phyloP scores from a whole-genome alignment of 495 filamentous ascomycete genomes.

The Cladorrhinum samala region DNA sequence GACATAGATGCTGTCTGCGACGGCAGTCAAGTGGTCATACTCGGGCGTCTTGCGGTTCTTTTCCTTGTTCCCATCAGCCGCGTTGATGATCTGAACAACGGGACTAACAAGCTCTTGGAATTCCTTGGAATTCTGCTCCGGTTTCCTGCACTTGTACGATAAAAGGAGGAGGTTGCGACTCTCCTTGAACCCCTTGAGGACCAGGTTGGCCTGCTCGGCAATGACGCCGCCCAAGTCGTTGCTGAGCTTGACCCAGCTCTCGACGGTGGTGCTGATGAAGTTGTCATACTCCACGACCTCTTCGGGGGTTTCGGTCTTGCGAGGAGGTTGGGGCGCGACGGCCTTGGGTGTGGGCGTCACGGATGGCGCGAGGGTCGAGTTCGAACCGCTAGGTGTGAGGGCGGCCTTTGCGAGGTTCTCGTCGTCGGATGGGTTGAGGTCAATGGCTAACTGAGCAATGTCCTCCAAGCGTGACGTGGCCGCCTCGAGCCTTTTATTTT shows the following conservation, averaged over 20 bases:
- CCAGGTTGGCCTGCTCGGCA: conserved; percentile 58
- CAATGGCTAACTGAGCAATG: conserved; percentile 70
- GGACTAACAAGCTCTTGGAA: conserved; percentile 61
- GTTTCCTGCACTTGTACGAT: conserved; percentile 88
- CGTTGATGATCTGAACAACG: conserved; percentile 69
- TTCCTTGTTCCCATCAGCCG: conserved; percentile 71
- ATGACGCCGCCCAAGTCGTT: conserved; percentile 69
- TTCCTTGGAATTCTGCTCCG: conserved; percentile 59
- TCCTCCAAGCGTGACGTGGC: conserved; percentile 95
- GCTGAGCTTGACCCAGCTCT: conserved; percentile 72
- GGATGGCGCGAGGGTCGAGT: conserved; percentile 20
- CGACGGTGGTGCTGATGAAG: conserved; percentile 68
- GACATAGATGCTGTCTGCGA: conserved; percentile 81
- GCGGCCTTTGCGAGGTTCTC: conserved; percentile 29
- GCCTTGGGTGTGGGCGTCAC: background rate
- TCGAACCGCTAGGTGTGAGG: conserved; percentile 25
- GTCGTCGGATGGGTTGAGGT: conserved; percentile 45
- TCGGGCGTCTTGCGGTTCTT: conserved; percentile 62
- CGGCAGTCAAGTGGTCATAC: conserved; percentile 73
- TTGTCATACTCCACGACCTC: conserved; percentile 79
- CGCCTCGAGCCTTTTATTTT: conserved; percentile 79
- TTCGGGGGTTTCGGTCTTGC: conserved; percentile 63
- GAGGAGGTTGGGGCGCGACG: conserved; percentile 17
- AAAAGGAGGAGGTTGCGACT: conserved; percentile 84
- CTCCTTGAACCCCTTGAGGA: conserved; percentile 58